Base-by-base conservation (phyloP, 352 stramenopile genomes). In the Phytophthora parvispora region DNA sequence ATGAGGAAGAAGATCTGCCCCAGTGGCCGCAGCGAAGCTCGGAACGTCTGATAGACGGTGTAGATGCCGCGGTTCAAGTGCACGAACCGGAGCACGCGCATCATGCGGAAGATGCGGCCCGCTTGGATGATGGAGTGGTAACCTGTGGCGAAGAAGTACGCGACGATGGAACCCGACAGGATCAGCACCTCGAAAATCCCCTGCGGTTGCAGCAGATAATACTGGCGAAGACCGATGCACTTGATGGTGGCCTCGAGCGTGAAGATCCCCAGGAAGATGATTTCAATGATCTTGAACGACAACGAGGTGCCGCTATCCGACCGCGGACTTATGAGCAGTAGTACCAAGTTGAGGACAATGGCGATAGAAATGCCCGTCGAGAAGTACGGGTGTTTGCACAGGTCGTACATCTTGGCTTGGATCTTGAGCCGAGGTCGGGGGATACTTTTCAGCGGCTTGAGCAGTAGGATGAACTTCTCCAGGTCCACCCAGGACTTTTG, bases 401-500 rank as follows among this genome's bases (percentile, higher is more conserved):
- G 48, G 42, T 91, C 86, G 55, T 87, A 94, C 7, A 91, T 53
- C 13, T 55, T 61, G 3, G 69, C 69, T 42, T 88, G 75, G 12
- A 79, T 45, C 3, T n/a, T 22, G 0, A 68, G 25, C 3, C 36
- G 40, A 2, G 87, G 87, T 0, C 81, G 74, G 2, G 83, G 87
- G 53, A 93, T 80, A 25, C 82, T 76, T 27, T 81, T 80, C 2
- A 90, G 52, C 3, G 84, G 84, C 58, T 90, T 81, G 34, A 94
- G 83, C 13, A 93, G 64, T 56, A 94, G 62, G 22, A 94, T 80
- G 53, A 93, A 93, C 61, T 92, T 92, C 54, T 94, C 87, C 4
- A 94, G 69, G 45, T 94, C 87, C 31, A 94, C 87, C 84, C 87
- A 94, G 7, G 80, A 86, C 57, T 93, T 93, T 54, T 94, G 87